phyloP scores from a whole-genome alignment of 1,139 yeast genomes.

The Taphrina flavorubra region DNA sequence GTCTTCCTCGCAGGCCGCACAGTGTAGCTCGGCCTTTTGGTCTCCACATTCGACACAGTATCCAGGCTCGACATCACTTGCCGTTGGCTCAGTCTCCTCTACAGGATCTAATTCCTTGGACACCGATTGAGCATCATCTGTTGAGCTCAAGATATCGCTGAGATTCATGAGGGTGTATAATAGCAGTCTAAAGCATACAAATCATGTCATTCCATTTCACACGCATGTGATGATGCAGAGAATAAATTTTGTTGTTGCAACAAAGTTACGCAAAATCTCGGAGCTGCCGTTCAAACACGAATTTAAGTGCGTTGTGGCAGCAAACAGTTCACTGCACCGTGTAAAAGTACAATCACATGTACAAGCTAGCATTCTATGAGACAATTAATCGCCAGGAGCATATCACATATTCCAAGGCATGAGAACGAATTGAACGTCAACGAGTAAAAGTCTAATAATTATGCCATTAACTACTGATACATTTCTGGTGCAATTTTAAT shows the following conservation, averaged over 20 bases:
- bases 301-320: too few relatives aligned
- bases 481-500: not conserved
- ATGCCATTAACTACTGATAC: not conserved
- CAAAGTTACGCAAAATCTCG: conserved; percentile 1
- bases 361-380: too few relatives aligned
- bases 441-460: too few relatives aligned
- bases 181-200: not conserved
- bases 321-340: too few relatives aligned
- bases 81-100: conserved; percentile 9
- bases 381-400: too few relatives aligned
- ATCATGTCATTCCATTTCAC: too few relatives aligned
- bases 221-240: not conserved
- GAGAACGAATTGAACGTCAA: too few relatives aligned
- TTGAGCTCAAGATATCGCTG: conserved; percentile 25
- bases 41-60: conserved; percentile 58
- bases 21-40: conserved; percentile 66
- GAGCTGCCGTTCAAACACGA: not conserved
- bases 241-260: conserved; percentile 13
- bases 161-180: conserved; percentile 20
- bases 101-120: not conserved
- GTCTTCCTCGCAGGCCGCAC: conserved; percentile 65
- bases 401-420: too few relatives aligned
- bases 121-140: conserved; percentile 4
- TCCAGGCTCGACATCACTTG: conserved; percentile 20
- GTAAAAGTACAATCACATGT: too few relatives aligned